Evolutionary conservation across 257 asterid species (phyloP).

Genomic region (Thymus quinquecostatus): DNA sequence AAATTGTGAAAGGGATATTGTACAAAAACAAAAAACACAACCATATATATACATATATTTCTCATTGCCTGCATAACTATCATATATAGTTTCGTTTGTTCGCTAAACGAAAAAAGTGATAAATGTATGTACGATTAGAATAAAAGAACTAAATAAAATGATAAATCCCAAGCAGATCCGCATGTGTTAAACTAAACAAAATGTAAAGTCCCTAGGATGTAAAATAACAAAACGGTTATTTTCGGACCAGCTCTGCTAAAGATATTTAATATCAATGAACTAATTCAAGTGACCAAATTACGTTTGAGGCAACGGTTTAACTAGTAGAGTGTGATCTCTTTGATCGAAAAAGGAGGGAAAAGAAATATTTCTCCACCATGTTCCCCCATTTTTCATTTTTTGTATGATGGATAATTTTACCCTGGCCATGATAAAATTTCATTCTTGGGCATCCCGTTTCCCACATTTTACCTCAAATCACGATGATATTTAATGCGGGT

Average conservation of each 20-base stretch:
- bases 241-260: neutral
- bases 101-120: neutral
- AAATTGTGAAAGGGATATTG: neutral
- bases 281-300: neutral
- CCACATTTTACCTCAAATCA: no score
- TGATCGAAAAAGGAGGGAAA: no score
- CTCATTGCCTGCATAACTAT: conserved; percentile 2
- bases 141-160: neutral
- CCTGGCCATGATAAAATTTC: no score
- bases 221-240: neutral
- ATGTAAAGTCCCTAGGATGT: neutral
- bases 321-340: neutral
- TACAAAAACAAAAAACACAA: neutral
- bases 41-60: neutral
- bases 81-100: neutral
- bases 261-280: neutral
- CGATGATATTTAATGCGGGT: no score
- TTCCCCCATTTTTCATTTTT: no score
- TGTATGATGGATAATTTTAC: no score
- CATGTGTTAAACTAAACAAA: neutral
- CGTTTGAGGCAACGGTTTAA: neutral
- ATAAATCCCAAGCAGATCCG: neutral
- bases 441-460: no score
- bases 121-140: neutral
- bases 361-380: no score